Base-by-base conservation (phyloP, 257 asterid species). In the Rehmannia glutinosa region DNA sequence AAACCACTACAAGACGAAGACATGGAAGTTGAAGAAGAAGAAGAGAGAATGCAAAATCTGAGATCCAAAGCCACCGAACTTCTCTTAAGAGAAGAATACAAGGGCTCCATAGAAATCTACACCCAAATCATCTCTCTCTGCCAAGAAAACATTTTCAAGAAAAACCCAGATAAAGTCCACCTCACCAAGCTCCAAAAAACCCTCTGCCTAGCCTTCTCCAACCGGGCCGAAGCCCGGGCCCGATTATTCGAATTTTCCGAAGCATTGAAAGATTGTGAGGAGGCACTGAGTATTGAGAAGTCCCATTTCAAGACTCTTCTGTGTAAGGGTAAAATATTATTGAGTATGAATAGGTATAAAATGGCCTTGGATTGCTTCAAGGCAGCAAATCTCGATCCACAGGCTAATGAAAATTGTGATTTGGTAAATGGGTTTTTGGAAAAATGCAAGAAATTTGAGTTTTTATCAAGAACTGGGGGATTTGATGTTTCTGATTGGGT, bases 401-500 rank as follows among this genome's bases (percentile, higher is more conserved):
- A 80, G 47, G 90, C 83, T 3, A 27, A 59, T 20, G 88, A 77
- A 50, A 87, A 87, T 35, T 64, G 35, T 8, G 89, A 83, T 64
- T 23, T 61, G 36, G 79, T 89, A 0, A 76, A 65, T 73, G 86
- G 74, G 74, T 71, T 69, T 21, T 62, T 87, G 70, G 79, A 70
- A 35, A 89, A 77, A 62, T 87, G 92, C 61, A 87, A 79, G 73
- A 92, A 62, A 77, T 70, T 89, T 4, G 97, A 89, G 56, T 50
- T 36, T 66, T 64, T 89, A 28, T 92, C 96, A 3, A 85, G 81
- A 55, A 81, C 76, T 1, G 98, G 97, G 4, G 80, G 79, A 4
- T 79, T 91, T 35, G 98, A 91, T 68, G 54, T 91, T 33, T 87
- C 98, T 2, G 90, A 85, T 71, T 92, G 98, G 98, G 83, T 85